Base-by-base conservation (phyloP, 1,139 yeast species). In the Protomyces pachydermus region DNA sequence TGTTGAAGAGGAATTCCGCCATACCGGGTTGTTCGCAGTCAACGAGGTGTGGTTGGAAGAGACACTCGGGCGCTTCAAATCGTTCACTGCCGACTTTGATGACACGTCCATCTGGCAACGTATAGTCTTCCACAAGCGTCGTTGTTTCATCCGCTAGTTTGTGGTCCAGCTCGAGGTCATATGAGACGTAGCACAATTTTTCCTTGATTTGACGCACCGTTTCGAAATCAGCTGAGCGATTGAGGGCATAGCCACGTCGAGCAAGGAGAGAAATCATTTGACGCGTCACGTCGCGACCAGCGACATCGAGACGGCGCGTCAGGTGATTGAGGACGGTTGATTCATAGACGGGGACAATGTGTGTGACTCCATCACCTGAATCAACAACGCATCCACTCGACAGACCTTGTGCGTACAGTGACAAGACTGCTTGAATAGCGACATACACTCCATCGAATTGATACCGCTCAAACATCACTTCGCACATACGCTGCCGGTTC, bases 321-420 rank as follows among this genome's bases (percentile, higher is more conserved):
- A 91, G 81, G 75, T 95, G 98, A 75, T 90, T 93, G 74, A 93
- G 82, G 35, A 93, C 98, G 57, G 90, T 96, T 3, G 96, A 87
- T 76, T 93, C 98, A 76, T 93, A 95, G 54, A 93, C 98, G 16
- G 98, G 98, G 37, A 93, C 98, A 77, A 93, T 87, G 74, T 93
- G 98, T 9, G 98, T 93, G 56, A 93, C 99, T 78, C 93, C 93
- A 72, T 86, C 93, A 72, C 93, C 91, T 2, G 97, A 90, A 76
- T 93, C 98, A 37, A 93, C 98, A 65, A 93, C 98, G n/a, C 93
- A 98, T 70, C 98, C 98, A 0, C 97, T 88, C 48, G 95, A 87
- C 71, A 93, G 82, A 16, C 72, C 70, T 78, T 95, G 98, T 0
- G 98, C 98, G 71, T 93, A 95, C 66, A 93, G 81, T 0, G 98